Evolutionary conservation across 2,329 filamentous ascomycete genomes (phyloP), one percentile per base, ranked within the genome.

Genomic region (Whalleya microplaca): DNA sequence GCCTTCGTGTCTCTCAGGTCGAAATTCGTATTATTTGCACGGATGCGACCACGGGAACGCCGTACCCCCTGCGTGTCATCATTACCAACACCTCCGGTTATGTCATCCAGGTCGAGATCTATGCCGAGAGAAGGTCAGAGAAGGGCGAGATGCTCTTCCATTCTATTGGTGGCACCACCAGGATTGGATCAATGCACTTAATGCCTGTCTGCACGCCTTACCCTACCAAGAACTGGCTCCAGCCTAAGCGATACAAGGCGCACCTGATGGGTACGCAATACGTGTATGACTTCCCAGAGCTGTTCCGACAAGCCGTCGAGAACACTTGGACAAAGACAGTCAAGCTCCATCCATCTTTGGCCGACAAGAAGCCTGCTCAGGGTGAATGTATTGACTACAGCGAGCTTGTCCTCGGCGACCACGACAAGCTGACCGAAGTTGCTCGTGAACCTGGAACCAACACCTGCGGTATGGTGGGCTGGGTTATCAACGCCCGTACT

Each of bases 181-280:
- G 96, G 84, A 91, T 96, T 70, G 95, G 95, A 48, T 87, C 92
- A 48, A 95, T 98, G 88, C 95, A 99, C 73, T 79, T 99, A 75
- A 85, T 96, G 71, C 87, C 93, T 4, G 93, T 98, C 64, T 90
- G 87, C 44, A 93, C 92, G 2, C 92, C 95, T 20, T 99, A 99
- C 76, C 89, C 94, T 40, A 97, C 94, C 71, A 99, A 99, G 87
- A 96, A 97, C 77, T 96, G 93, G 82, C 84, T 99, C 59, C 95
- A 99, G 79, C 95, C 95, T 61, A 98, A 98, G 87, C 88, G 95
- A 68, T 98, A 99, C 87, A 97, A 96, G 88, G 95, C 95, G 66
- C 95, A 99, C 74, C 81, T 98, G 61, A 97, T 99, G 93, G 95
- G 95, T 63, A 99, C 95, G 23, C 95, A 99, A 78, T 99, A 97